These are phyloP conservation scores for Saturnispora serradocipensis DNA, from an alignment of 805 yeast genomes.

Conservation along the genomic window DNA sequence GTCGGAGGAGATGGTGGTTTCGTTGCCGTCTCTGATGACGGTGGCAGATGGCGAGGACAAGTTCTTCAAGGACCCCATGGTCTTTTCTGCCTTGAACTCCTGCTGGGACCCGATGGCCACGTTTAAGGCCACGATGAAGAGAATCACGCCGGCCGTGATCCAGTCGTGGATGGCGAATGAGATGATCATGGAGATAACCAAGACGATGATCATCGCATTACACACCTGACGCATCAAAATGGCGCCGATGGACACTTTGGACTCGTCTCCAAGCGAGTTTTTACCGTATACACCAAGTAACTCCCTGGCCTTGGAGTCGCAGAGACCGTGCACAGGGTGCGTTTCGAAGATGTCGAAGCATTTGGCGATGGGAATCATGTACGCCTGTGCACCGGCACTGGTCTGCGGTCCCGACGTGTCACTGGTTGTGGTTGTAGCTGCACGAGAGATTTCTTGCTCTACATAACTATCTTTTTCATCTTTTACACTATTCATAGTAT, in stretches of 20 bases:
- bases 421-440: constrained; percentile 3
- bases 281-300: constrained; percentile 37
- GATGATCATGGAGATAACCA: constrained; percentile 59
- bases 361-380: constrained; percentile 16
- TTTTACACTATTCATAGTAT: not conserved
- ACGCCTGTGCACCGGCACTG: constrained; percentile 14
- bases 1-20: constrained; percentile 47
- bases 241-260: constrained; percentile 40
- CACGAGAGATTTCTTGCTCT: constrained; percentile 9
- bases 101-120: constrained; percentile 61
- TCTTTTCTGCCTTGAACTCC: constrained; percentile 66
- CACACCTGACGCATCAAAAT: constrained; percentile 59
- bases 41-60: constrained; percentile 64
- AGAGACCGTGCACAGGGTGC: constrained; percentile 40
- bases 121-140: constrained; percentile 55
- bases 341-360: constrained; percentile 25
- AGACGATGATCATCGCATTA: constrained; percentile 72
- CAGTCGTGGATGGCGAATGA: constrained; percentile 68
- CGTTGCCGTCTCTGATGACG: constrained; percentile 53
- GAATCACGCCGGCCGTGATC: constrained; percentile 78
- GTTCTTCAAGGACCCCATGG: constrained; percentile 64
- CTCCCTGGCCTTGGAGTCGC: constrained; percentile 25
- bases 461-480: constrained; percentile 8
- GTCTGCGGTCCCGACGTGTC: not conserved
- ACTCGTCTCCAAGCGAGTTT: constrained; percentile 54